These are phyloP conservation scores for Scleromitrula shiraiana DNA, from an alignment of 2,329 filamentous ascomycete species.

Conservation along the genomic window DNA sequence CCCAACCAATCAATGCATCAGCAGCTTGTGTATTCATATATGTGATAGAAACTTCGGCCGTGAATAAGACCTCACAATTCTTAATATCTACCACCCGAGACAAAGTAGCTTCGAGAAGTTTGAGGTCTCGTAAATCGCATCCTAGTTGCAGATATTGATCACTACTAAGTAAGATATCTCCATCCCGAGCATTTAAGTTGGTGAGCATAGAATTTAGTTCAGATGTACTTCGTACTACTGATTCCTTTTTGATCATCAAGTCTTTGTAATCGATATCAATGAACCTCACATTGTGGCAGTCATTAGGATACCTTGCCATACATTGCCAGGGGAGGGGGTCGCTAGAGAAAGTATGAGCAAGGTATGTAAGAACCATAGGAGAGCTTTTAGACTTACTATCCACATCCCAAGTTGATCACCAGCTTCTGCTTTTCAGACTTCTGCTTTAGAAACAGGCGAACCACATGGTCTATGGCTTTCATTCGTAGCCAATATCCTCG, in stretches of 20 bases:
- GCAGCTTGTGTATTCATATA: constrained; percentile 74
- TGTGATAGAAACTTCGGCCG: constrained; percentile 84
- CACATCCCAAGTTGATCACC: constrained; percentile 79
- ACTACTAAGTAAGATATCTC: constrained; percentile 52
- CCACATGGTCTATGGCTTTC: constrained; percentile 68
- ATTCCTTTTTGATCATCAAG: constrained; percentile 66
- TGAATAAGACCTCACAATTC: constrained; percentile 61
- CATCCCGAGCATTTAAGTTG: constrained; percentile 35
- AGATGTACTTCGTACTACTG: constrained; percentile 55
- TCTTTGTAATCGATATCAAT: constrained; percentile 83
- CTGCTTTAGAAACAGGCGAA: constrained; percentile 63
- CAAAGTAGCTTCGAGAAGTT: constrained; percentile 51
- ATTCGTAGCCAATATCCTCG: constrained; percentile 51
- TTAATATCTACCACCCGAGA: constrained; percentile 48
- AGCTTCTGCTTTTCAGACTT: constrained; percentile 53
- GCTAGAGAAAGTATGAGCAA: constrained; percentile 37
- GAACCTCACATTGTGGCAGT: constrained; percentile 55
- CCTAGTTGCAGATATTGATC: constrained; percentile 70
- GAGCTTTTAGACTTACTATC: constrained; percentile 57
- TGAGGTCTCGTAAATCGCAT: constrained; percentile 68
- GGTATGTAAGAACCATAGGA: neutral
- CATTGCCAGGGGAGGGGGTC: constrained; percentile 84
- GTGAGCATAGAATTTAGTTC: constrained; percentile 48
- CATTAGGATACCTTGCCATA: constrained; percentile 54
- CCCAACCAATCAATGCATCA: constrained; percentile 71